phyloP scores from a whole-genome alignment of 192 early-diverging fungal species.

The Entophlyctis luteolus region DNA sequence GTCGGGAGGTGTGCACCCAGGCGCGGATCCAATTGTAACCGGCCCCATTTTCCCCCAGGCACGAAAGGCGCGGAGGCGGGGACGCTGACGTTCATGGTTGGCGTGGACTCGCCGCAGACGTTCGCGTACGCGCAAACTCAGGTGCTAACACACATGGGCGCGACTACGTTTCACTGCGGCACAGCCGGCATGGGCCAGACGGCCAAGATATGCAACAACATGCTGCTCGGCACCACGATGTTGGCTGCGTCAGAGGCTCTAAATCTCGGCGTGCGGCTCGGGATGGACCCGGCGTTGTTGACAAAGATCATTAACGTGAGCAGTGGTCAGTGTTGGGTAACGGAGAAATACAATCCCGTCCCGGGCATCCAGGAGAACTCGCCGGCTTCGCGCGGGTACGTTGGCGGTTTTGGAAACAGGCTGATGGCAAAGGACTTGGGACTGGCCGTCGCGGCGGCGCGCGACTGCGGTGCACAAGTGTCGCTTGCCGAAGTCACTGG shows the following conservation, averaged over 20 bases:
- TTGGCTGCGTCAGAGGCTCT: constrained; percentile 87
- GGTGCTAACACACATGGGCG: constrained; percentile 68
- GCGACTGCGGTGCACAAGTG: constrained; percentile 65
- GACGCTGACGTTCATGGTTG: constrained; percentile 96
- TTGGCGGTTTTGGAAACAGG: constrained; percentile 82
- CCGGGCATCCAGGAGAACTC: constrained; percentile 77
- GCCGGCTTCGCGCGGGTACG: constrained; percentile 74
- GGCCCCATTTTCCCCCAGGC: constrained; percentile 43
- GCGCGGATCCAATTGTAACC: no score
- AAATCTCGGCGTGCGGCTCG: constrained; percentile 81
- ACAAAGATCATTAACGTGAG: constrained; percentile 85
- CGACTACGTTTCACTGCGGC: constrained; percentile 86
- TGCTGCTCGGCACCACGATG: constrained; percentile 92
- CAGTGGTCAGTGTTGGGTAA: constrained; percentile 86
- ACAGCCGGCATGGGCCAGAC: constrained; percentile 78
- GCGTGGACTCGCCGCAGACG: constrained; percentile 52
- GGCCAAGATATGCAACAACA: constrained; percentile 97
- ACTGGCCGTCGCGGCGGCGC: constrained; percentile 82
- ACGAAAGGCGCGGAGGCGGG: constrained; percentile 81
- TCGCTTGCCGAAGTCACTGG: constrained; percentile 70
- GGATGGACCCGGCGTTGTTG: constrained; percentile 82
- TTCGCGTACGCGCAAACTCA: constrained; percentile 62
- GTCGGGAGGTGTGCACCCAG: constrained; percentile 66
- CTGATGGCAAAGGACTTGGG: constrained; percentile 94
- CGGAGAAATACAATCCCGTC: constrained; percentile 86